These are phyloP conservation scores for Hemisphaericaspora xylofermentans DNA, from an alignment of 1,139 yeast species.

Conservation along the genomic window DNA sequence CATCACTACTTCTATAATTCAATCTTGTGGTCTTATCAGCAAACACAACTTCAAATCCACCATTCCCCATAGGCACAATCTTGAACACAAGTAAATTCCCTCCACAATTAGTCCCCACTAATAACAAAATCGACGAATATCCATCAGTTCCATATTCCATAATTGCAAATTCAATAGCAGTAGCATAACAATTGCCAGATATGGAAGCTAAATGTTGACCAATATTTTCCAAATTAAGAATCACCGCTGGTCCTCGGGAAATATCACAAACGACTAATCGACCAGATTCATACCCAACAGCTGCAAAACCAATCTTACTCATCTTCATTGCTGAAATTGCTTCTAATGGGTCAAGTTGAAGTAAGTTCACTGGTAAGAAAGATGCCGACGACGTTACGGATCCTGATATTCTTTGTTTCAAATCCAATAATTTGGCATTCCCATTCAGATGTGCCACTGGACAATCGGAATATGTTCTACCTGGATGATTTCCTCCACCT, in stretches of 20 bases:
- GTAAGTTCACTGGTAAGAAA: slow-evolving; percentile 64
- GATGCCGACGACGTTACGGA: slow-evolving; percentile 31
- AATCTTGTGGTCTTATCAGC: slow-evolving; percentile 48
- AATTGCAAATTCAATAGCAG: slow-evolving; percentile 70
- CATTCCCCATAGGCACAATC: slow-evolving; percentile 64
- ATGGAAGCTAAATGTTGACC: slow-evolving; percentile 40
- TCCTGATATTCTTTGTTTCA: slow-evolving; percentile 34
- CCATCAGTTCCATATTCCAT: slow-evolving; percentile 65
- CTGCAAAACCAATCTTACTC: slow-evolving; percentile 83
- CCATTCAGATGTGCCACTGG: slow-evolving; percentile 36
- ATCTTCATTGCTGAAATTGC: slow-evolving; percentile 60
- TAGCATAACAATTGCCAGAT: slow-evolving; percentile 41
- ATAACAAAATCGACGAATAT: slow-evolving; percentile 68
- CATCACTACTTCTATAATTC: slow-evolving; percentile 32
- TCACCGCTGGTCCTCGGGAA: slow-evolving; percentile 80
- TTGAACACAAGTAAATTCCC: slow-evolving; percentile 65
- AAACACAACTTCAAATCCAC: slow-evolving; percentile 64
- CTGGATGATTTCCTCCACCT: slow-evolving; percentile 13
- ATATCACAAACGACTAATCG: slow-evolving; percentile 69
- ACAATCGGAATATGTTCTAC: slow-evolving; percentile 30
- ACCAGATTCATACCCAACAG: slow-evolving; percentile 78
- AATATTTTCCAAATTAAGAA: slow-evolving; percentile 51
- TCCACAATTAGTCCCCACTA: slow-evolving; percentile 81
- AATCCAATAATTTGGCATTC: slow-evolving; percentile 34
- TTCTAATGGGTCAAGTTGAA: slow-evolving; percentile 38